Evolutionary conservation across 805 yeast genomes (phyloP).

Genomic region (Schwanniomyces polymorphus): DNA sequence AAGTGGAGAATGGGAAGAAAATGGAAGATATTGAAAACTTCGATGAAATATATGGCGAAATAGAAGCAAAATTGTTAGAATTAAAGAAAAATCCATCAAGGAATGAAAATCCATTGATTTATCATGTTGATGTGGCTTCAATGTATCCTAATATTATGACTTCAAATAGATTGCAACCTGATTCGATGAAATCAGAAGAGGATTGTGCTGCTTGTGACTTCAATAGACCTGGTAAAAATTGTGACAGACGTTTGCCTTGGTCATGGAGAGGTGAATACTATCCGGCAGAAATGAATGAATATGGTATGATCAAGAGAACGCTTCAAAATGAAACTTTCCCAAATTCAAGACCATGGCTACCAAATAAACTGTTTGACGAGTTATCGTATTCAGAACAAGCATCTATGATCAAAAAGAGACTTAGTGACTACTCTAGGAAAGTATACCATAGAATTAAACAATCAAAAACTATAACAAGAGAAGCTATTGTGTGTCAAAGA

Average conservation of each 20-base stretch:
- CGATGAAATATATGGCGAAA: slow-evolving; percentile 66
- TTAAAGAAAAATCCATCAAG: slow-evolving; percentile 64
- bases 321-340: slow-evolving; percentile 78
- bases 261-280: slow-evolving; percentile 97
- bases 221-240: slow-evolving; percentile 89
- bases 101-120: slow-evolving; percentile 79
- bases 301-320: slow-evolving; percentile 83
- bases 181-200: slow-evolving; percentile 91
- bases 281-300: slow-evolving; percentile 90
- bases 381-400: slow-evolving; percentile 79
- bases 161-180: slow-evolving; percentile 95
- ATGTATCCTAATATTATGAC: slow-evolving; percentile 99
- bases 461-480: slow-evolving; percentile 82
- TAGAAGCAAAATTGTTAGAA: slow-evolving; percentile 54
- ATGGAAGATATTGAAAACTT: slow-evolving; percentile 79
- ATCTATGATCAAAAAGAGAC: slow-evolving; percentile 65
- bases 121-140: slow-evolving; percentile 98
- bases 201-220: slow-evolving; percentile 98
- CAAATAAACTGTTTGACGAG: slow-evolving; percentile 70
- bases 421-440: slow-evolving; percentile 82
- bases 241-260: slow-evolving; percentile 94
- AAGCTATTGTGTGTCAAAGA: slow-evolving; percentile 93
- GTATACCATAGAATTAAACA: slow-evolving; percentile 80
- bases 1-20: slow-evolving; percentile 72
- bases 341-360: slow-evolving; percentile 53